Evolutionary conservation across 768 basidiomycete genomes (phyloP).

Genomic region (Termitomyces sp.): DNA sequence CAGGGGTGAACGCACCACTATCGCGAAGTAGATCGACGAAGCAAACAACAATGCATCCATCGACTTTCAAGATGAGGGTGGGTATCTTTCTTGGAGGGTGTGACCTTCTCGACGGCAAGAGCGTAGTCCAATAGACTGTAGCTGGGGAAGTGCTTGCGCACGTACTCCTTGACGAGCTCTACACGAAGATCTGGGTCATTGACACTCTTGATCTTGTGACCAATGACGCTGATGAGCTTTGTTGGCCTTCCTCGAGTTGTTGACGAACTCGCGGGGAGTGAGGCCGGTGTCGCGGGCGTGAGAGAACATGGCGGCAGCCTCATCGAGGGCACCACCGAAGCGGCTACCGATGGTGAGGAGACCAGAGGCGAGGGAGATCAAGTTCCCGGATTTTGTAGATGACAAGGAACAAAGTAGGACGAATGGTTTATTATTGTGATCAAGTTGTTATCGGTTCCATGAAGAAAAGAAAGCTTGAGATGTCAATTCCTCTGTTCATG

Average conservation of each 20-base stretch:
- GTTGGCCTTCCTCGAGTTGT: constrained; percentile 87
- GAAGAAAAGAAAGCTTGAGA: too few relatives aligned
- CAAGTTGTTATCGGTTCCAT: too few relatives aligned
- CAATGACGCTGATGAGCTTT: constrained; percentile 97
- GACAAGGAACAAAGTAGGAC: too few relatives aligned
- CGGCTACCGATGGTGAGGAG: constrained; percentile 96
- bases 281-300: constrained; percentile 85
- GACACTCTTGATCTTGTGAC: constrained; percentile 99
- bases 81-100: constrained; percentile 97
- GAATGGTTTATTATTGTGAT: too few relatives aligned
- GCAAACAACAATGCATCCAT: constrained; percentile 92
- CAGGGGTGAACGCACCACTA: constrained; percentile 89
- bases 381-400: too few relatives aligned
- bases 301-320: constrained; percentile 95
- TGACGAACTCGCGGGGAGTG: constrained; percentile 98
- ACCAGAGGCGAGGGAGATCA: constrained; percentile 94
- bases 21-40: constrained; percentile 94
- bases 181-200: constrained; percentile 94
- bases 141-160: constrained; percentile 91
- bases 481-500: too few relatives aligned
- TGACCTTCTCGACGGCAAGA: constrained; percentile 95
- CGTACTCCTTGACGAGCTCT: constrained; percentile 94
- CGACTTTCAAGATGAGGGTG: constrained; percentile 94
- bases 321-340: constrained; percentile 98
- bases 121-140: constrained; percentile 93